phyloP scores from a whole-genome alignment of 495 filamentous ascomycete species.

The Tuber melanosporum region DNA sequence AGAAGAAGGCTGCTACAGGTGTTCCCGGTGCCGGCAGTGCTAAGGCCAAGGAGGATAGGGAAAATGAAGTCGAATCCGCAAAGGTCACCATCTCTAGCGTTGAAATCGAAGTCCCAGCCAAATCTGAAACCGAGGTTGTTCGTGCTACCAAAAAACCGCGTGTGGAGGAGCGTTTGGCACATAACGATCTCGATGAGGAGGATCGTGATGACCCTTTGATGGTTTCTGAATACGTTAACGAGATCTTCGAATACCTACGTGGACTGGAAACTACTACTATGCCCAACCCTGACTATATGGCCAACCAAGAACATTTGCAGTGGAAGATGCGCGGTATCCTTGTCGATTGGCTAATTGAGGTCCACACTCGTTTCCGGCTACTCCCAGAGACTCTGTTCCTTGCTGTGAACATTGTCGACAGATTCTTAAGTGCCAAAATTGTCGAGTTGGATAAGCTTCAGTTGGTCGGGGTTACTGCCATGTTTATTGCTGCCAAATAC shows the following conservation, averaged over 20 bases:
- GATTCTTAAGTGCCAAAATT: slow-evolving; percentile 87
- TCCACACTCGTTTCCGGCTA: slow-evolving; percentile 92
- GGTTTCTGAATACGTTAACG: slow-evolving; percentile 93
- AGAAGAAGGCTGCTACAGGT: slow-evolving; percentile 33
- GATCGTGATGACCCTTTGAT: slow-evolving; percentile 90
- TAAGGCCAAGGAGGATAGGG: slow-evolving; percentile 30
- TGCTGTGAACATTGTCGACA: slow-evolving; percentile 94
- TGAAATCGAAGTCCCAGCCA: slow-evolving; percentile 27
- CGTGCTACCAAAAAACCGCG: slow-evolving; percentile 26
- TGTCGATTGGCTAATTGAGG: slow-evolving; percentile 96
- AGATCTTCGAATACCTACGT: slow-evolving; percentile 94
- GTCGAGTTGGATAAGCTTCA: slow-evolving; percentile 93
- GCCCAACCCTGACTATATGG: slow-evolving; percentile 90
- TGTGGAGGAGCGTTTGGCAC: slow-evolving; percentile 32
- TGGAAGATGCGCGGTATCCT: slow-evolving; percentile 99
- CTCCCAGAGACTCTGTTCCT: slow-evolving; percentile 97
- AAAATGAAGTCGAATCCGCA: slow-evolving; percentile 23
- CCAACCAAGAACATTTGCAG: slow-evolving; percentile 84
- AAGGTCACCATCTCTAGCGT: slow-evolving; percentile 29
- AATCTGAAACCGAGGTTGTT: slow-evolving; percentile 41
- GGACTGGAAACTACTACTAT: slow-evolving; percentile 75
- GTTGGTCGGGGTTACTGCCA: slow-evolving; percentile 92
- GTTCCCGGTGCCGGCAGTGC: slow-evolving; percentile 11
- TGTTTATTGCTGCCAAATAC: slow-evolving; percentile 99
- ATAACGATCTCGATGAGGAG: slow-evolving; percentile 68